Percentiles rank a stretch among this genome's conserved stretches.
Conservation (phyloP, 139 green algal species). For the Volvox africanus region DNA sequence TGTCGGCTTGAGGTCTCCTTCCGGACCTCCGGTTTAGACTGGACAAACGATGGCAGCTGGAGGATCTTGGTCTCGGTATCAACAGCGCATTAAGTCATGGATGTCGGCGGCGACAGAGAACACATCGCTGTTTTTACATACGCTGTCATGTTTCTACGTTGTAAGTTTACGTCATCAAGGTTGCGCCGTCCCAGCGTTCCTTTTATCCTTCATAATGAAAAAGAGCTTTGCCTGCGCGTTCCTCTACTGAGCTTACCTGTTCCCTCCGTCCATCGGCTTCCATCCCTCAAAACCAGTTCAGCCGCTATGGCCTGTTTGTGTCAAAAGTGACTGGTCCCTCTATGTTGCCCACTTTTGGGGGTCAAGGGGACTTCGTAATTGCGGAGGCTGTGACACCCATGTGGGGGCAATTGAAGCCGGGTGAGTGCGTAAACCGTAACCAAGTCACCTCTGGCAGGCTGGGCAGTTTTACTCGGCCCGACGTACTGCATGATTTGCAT, state of each 20-base stretch:
- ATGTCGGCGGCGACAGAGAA: background rate
- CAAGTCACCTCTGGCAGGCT: no score
- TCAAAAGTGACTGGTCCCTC: conserved; percentile 60
- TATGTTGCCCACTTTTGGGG: conserved; percentile 70
- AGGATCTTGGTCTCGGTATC: background rate
- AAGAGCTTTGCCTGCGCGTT: no score
- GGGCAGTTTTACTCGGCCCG: no score
- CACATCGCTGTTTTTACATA: conserved; percentile 29
- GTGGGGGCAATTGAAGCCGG: conserved; percentile 36
- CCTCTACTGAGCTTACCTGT: no score
- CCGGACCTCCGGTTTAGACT: background rate
- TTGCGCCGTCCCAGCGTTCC: no score
- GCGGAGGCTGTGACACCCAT: conserved; percentile 60
- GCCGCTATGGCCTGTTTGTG: conserved; percentile 53
- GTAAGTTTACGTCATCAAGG: background rate
- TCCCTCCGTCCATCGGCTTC: no score
- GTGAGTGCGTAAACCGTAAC: conserved; percentile 14
- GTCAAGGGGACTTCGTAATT: conserved; percentile 61
- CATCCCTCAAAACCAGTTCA: conserved; percentile 3
- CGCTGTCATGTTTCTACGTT: conserved; percentile 53
- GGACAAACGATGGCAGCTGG: background rate
- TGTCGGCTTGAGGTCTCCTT: no score
- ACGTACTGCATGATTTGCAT: no score
- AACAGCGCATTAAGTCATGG: background rate
- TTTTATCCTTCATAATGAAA: no score